Conservation (phyloP, 257 asterid genomes). For the Ilex aquifolium region DNA sequence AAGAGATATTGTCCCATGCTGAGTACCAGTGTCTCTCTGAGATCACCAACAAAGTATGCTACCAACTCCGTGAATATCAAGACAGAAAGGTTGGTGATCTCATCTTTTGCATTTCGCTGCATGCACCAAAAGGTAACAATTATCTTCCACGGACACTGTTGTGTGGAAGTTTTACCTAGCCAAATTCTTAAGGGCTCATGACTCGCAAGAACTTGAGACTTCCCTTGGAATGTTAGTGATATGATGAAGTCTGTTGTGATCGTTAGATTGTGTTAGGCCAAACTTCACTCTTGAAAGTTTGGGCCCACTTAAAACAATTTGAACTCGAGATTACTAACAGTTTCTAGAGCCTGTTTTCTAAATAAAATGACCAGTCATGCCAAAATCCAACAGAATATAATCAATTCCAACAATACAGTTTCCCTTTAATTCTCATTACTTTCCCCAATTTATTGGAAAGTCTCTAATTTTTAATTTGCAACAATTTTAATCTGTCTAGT, state of each 20-base stretch:
- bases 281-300: no score
- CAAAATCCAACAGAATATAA: neutral
- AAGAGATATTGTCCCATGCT: constrained; percentile 13
- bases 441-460: no score
- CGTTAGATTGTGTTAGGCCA: no score
- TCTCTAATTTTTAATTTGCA: no score
- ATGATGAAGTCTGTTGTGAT: no score
- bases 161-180: neutral
- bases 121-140: neutral
- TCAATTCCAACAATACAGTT: neutral
- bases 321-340: no score
- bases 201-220: neutral
- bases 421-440: neutral
- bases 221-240: no score
- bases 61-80: constrained; percentile 14
- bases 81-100: constrained; percentile 11
- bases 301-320: no score
- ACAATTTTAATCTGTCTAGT: no score
- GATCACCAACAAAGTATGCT: constrained; percentile 32
- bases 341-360: no score
- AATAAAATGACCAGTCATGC: no score
- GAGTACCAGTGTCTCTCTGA: constrained; percentile 31
- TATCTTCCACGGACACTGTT: neutral
- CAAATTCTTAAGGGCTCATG: neutral
- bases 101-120: no score